Percentiles rank a stretch among this genome's conserved stretches.
Evolutionary conservation across 805 yeast species (phyloP).

Genomic region (Candida cerambycidarum): DNA sequence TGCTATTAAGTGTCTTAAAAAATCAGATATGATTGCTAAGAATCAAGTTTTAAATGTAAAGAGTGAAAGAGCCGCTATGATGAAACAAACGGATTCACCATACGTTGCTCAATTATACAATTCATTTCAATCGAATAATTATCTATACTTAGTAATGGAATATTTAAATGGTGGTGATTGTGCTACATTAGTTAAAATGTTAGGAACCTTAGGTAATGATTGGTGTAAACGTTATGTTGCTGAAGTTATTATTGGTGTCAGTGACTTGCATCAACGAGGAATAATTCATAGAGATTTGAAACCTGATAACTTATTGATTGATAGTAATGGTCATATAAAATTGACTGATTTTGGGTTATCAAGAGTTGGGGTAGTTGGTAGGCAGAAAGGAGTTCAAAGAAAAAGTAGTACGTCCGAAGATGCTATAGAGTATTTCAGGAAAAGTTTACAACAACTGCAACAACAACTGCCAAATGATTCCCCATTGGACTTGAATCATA

Average conservation of each 20-base stretch:
- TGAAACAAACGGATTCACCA: slow-evolving; percentile 92
- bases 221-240: slow-evolving; percentile 88
- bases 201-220: slow-evolving; percentile 79
- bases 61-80: slow-evolving; percentile 96
- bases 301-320: slow-evolving; percentile 91
- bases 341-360: slow-evolving; percentile 94
- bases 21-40: slow-evolving; percentile 94
- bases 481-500: slow-evolving; percentile 25
- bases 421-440: slow-evolving; percentile 41
- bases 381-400: slow-evolving; percentile 56
- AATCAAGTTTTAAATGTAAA: slow-evolving; percentile 94
- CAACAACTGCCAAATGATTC: slow-evolving; percentile 20
- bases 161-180: slow-evolving; percentile 95
- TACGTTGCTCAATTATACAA: slow-evolving; percentile 87
- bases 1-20: slow-evolving; percentile 88
- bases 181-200: slow-evolving; percentile 76
- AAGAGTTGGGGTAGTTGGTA: slow-evolving; percentile 80
- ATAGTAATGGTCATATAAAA: slow-evolving; percentile 82
- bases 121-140: slow-evolving; percentile 86
- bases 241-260: slow-evolving; percentile 87
- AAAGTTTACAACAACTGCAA: slow-evolving; percentile 18
- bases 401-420: slow-evolving; percentile 44
- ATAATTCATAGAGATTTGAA: slow-evolving; percentile 94
- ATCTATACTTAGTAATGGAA: slow-evolving; percentile 92
- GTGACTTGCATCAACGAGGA: slow-evolving; percentile 83